Percentiles rank a stretch among this genome's conserved stretches.
Evolutionary conservation across 768 basidiomycete genomes (phyloP).

Genomic region (Phylloporus scabripes): DNA sequence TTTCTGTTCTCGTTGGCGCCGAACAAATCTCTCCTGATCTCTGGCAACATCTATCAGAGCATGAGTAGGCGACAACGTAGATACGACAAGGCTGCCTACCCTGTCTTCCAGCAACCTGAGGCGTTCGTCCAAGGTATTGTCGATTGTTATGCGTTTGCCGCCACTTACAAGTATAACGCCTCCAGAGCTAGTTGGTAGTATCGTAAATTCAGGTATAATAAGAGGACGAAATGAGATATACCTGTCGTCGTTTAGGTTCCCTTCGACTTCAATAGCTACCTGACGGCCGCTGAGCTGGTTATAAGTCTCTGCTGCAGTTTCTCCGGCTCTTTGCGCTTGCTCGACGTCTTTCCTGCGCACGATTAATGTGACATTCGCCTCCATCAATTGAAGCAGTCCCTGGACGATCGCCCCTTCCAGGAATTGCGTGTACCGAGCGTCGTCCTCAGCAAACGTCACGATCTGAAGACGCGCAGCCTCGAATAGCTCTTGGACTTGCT

Average conservation of each 20-base stretch:
- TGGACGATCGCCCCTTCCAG: conserved; percentile 83
- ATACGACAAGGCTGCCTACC: conserved; percentile 42
- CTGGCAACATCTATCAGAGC: conserved; percentile 81
- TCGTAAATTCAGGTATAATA: neutral
- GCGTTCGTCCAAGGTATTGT: conserved; percentile 94
- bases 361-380: conserved; percentile 61
- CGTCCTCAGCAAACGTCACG: conserved; percentile 55
- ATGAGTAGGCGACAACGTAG: neutral
- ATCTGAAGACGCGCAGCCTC: conserved; percentile 59
- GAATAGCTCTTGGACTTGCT: conserved; percentile 88
- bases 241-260: conserved; percentile 62
- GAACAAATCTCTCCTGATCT: conserved; percentile 85
- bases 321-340: conserved; percentile 56
- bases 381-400: conserved; percentile 77
- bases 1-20: conserved; percentile 89
- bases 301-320: conserved; percentile 60
- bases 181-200: conserved; percentile 54
- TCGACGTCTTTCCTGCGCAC: conserved; percentile 64
- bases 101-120: conserved; percentile 84
- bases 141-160: conserved; percentile 74
- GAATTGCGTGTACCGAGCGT: conserved; percentile 72
- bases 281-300: conserved; percentile 72
- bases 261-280: conserved; percentile 54
- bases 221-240: conserved; percentile 30
- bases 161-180: conserved; percentile 76